Conservation (phyloP, 331 rosid genomes). For the Saraca asoca region DNA sequence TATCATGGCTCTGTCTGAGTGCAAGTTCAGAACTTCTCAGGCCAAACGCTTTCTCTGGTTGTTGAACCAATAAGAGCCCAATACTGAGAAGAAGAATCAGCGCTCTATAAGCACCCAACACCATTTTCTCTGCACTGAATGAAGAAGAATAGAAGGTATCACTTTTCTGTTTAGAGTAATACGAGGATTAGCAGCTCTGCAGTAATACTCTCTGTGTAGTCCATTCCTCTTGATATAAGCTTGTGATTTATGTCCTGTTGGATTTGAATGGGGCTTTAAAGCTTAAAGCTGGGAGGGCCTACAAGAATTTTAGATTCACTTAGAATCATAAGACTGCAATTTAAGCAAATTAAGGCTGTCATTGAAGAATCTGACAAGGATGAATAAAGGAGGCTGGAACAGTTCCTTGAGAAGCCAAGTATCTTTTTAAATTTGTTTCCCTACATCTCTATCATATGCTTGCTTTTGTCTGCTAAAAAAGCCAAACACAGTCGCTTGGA, state of each 20-base stretch:
- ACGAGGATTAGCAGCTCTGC: constrained; percentile 40
- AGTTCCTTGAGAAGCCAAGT: constrained; percentile 88
- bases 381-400: constrained; percentile 72
- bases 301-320: constrained; percentile 79
- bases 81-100: constrained; percentile 58
- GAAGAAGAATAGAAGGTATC: constrained; percentile 46
- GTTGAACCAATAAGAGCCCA: constrained; percentile 58
- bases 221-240: constrained; percentile 69
- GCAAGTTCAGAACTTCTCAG: constrained; percentile 52
- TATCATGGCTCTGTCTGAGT: constrained; percentile 49
- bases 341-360: constrained; percentile 81
- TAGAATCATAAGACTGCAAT: constrained; percentile 66
- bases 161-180: constrained; percentile 38
- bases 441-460: constrained; percentile 53
- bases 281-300: constrained; percentile 67
- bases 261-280: constrained; percentile 61
- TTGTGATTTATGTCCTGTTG: constrained; percentile 53
- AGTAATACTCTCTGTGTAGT: constrained; percentile 40
- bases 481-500: constrained; percentile 38
- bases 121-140: constrained; percentile 57
- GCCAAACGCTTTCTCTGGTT: constrained; percentile 50
- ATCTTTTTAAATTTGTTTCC: constrained; percentile 62
- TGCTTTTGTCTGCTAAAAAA: constrained; percentile 55
- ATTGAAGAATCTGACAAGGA: constrained; percentile 77
- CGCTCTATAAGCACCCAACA: constrained; percentile 46